Evolutionary conservation across 2,329 filamentous ascomycete species (phyloP).

Genomic region (Talaromyces sp.): DNA sequence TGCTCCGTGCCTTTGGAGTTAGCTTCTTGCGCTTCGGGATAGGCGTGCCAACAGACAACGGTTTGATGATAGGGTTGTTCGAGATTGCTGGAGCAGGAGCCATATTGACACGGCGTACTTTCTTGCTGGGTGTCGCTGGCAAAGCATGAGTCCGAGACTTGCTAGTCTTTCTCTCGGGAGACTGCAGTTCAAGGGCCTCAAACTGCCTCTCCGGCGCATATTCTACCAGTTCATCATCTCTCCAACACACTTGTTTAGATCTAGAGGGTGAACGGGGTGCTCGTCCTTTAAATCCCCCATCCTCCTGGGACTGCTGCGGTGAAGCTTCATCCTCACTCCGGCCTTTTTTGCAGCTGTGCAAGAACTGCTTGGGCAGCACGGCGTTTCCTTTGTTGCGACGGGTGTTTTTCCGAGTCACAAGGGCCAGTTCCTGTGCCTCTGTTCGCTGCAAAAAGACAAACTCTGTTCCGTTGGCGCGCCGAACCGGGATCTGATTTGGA

Average conservation of each 20-base stretch:
- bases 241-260: constrained; percentile 34
- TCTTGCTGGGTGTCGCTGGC: constrained; percentile 13
- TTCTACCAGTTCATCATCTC: constrained; percentile 29
- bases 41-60: constrained; percentile 18
- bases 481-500: constrained; percentile 38
- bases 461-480: constrained; percentile 41
- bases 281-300: not conserved
- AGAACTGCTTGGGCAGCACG: constrained; percentile 26
- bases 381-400: constrained; percentile 38
- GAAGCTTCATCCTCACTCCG: not conserved
- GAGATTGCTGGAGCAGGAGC: not conserved
- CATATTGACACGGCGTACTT: constrained; percentile 11
- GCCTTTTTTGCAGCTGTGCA: constrained; percentile 21
- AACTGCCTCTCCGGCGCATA: constrained; percentile 16
- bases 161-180: constrained; percentile 16
- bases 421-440: constrained; percentile 38
- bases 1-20: constrained; percentile 27
- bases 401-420: constrained; percentile 40
- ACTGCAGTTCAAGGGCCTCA: not conserved
- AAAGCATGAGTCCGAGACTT: constrained; percentile 10
- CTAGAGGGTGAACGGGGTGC: constrained; percentile 8
- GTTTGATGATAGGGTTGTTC: constrained; percentile 2
- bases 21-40: constrained; percentile 29
- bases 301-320: not conserved
- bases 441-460: constrained; percentile 41